A percentile compares a stretch with the other conserved stretches of the same genome.
These are phyloP conservation scores for Phlebopus sp. DNA, from an alignment of 1,284 basidiomycete species.

Conservation along the genomic window DNA sequence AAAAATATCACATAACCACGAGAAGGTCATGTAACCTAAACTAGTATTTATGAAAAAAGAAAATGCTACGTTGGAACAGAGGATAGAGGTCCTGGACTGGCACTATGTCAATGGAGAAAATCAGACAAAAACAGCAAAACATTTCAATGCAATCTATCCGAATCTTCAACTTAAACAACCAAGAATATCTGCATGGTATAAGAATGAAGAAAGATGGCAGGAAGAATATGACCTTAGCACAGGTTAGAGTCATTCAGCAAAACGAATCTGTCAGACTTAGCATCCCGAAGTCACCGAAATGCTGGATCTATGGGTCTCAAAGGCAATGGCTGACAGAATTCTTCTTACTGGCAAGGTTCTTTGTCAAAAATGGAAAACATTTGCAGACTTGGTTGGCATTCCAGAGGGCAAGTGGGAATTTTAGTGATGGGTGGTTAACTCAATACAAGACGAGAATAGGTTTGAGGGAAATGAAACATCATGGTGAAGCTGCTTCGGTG, in stretches of 20 bases:
- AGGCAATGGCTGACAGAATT: too few relatives aligned
- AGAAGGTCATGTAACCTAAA: too few relatives aligned
- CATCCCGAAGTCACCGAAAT: slow-evolving; percentile 14
- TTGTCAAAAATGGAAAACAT: slow-evolving; percentile 7
- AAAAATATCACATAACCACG: neutral
- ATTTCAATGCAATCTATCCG: slow-evolving; percentile 9
- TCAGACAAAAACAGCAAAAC: slow-evolving; percentile 2
- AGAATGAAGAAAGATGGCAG: too few relatives aligned
- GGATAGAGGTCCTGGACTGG: too few relatives aligned
- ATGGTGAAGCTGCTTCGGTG: slow-evolving; percentile 14
- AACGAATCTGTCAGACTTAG: slow-evolving; percentile 2
- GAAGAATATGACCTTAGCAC: too few relatives aligned
- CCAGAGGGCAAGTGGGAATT: slow-evolving; percentile 5
- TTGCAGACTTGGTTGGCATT: slow-evolving; percentile 5
- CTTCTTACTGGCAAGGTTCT: slow-evolving; percentile 3
- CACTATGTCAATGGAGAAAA: neutral
- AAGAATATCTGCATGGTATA: too few relatives aligned
- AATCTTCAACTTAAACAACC: too few relatives aligned
- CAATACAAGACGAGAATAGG: too few relatives aligned
- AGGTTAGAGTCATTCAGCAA: neutral
- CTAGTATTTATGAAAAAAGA: too few relatives aligned
- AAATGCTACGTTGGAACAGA: too few relatives aligned
- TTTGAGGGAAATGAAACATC: too few relatives aligned
- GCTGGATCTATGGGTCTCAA: slow-evolving; percentile 15
- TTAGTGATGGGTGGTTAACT: too few relatives aligned